These are phyloP conservation scores for Scheffersomyces cryptocercus DNA, from an alignment of 1,139 yeast genomes.

Conservation along the genomic window DNA sequence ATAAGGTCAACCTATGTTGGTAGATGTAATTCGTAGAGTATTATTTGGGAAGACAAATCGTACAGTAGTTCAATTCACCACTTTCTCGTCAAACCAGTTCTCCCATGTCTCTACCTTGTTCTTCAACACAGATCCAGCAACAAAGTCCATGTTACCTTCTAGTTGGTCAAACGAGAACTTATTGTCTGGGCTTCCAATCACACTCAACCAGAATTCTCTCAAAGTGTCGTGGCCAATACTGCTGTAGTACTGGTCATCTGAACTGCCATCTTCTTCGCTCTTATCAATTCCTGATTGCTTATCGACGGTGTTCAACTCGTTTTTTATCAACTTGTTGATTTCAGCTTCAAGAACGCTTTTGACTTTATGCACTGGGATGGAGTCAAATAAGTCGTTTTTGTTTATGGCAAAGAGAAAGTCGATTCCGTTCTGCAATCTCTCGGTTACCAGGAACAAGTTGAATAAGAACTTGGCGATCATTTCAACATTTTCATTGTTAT, in stretches of 20 bases:
- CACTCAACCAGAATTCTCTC: conserved; percentile 46
- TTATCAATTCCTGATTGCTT: conserved; percentile 36
- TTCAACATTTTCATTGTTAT: conserved; percentile 40
- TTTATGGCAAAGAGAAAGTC: conserved; percentile 79
- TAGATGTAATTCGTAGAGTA: too few species aligned
- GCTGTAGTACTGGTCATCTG: conserved; percentile 25
- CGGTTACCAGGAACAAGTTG: conserved; percentile 57
- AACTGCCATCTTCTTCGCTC: conserved; percentile 27
- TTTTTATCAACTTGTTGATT: conserved; percentile 55
- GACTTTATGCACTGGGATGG: conserved; percentile 68
- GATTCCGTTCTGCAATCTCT: conserved; percentile 55
- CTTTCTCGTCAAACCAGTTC: conserved; percentile 76
- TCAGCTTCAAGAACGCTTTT: conserved; percentile 61
- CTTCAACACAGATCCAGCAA: conserved; percentile 68
- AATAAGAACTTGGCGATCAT: conserved; percentile 56
- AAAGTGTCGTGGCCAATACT: conserved; percentile 25
- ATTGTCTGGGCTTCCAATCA: conserved; percentile 41
- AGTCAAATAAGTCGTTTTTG: conserved; percentile 80
- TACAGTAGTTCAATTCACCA: conserved; percentile 44
- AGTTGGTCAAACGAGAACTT: conserved; percentile 61
- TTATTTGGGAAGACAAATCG: too few species aligned
- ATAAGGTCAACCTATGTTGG: too few species aligned
- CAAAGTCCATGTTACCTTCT: conserved; percentile 72
- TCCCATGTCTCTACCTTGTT: conserved; percentile 61
- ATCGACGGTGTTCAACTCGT: conserved; percentile 19